Evolutionary conservation across 345 rosid genomes (phyloP).

Genomic region (Erysimum cheiranthoides): DNA sequence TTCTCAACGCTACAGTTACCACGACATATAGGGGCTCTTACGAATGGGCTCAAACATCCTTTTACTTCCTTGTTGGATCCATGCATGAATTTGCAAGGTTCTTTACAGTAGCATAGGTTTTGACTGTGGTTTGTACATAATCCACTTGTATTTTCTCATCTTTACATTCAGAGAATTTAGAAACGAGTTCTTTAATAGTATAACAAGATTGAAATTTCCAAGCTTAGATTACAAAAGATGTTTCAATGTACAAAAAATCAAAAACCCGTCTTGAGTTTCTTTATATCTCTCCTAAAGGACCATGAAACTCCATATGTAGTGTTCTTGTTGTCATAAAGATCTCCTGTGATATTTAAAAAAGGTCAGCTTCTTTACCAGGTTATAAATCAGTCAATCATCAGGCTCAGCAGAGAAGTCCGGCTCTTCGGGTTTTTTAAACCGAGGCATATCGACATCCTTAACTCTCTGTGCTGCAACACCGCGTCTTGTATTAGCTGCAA

Average conservation of each 20-base stretch:
- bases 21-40: neutral
- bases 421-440: slow-evolving; percentile 79
- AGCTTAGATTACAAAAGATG: slow-evolving; percentile 29
- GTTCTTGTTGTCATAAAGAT: slow-evolving; percentile 31
- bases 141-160: neutral
- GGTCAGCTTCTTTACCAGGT: slow-evolving; percentile 10
- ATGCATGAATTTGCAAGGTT: neutral
- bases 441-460: slow-evolving; percentile 57
- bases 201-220: slow-evolving; percentile 19
- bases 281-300: slow-evolving; percentile 16
- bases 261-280: slow-evolving; percentile 7
- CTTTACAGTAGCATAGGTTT: neutral
- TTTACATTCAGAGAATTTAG: slow-evolving; percentile 4
- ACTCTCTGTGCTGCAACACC: slow-evolving; percentile 66
- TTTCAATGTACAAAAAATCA: slow-evolving; percentile 31
- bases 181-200: neutral
- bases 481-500: slow-evolving; percentile 74
- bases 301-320: slow-evolving; percentile 4
- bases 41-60: neutral
- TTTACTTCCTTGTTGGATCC: neutral
- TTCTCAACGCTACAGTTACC: neutral
- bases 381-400: slow-evolving; percentile 47
- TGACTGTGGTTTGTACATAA: neutral
- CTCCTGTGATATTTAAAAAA: neutral
- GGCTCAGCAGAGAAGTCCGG: slow-evolving; percentile 72